A percentile compares a stretch with the other conserved stretches of the same genome.
Conservation (phyloP, 78 protist genomes). For the Diacronema lutheri region DNA sequence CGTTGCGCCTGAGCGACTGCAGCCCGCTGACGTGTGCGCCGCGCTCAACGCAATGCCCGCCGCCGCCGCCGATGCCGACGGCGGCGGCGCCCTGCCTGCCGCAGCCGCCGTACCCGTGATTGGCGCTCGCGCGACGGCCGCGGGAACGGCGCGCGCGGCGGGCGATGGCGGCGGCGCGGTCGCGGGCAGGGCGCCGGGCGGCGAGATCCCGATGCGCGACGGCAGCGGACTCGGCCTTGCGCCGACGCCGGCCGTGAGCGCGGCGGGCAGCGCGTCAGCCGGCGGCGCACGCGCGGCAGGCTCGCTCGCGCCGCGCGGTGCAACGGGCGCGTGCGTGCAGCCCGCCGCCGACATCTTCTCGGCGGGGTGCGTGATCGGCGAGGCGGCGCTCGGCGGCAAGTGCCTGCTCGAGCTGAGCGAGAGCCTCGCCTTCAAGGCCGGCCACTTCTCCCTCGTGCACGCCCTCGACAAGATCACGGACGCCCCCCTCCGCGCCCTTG, state of each 20-base stretch:
- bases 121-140: too few relatives aligned
- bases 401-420: constrained; percentile 4
- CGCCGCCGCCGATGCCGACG: too few relatives aligned
- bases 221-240: too few relatives aligned
- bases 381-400: constrained; percentile 65
- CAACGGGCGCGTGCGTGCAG: constrained; percentile 27
- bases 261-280: neutral
- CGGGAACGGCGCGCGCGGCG: too few relatives aligned
- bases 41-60: neutral
- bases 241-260: constrained; percentile 1
- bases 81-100: too few relatives aligned
- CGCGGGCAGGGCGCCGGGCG: too few relatives aligned
- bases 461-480: neutral
- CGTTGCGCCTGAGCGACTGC: constrained; percentile 89
- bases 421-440: neutral
- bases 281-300: too few relatives aligned
- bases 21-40: too few relatives aligned
- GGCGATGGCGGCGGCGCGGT: too few relatives aligned
- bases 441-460: neutral
- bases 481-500: neutral
- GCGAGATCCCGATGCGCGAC: too few relatives aligned
- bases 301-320: too few relatives aligned
- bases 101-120: too few relatives aligned
- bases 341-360: constrained; percentile 80
- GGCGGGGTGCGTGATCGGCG: constrained; percentile 56